Conservation (phyloP, 768 basidiomycete genomes). For the Auricularia heimuer region DNA sequence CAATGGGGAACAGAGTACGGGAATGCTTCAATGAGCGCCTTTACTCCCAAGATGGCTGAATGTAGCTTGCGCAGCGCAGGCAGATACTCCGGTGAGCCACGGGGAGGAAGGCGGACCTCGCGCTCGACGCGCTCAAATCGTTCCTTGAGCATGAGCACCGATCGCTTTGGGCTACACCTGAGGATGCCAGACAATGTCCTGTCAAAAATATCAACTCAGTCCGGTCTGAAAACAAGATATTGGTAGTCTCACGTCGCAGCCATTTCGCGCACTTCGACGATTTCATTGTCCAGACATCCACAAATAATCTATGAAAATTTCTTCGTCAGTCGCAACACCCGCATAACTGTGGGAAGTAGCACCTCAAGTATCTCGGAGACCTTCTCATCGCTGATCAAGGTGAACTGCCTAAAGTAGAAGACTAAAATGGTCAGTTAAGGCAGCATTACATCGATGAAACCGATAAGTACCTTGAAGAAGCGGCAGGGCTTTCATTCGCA, state of each 20-base stretch:
- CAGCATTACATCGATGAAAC: background rate
- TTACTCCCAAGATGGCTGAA: slow-evolving; percentile 88
- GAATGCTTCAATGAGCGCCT: slow-evolving; percentile 86
- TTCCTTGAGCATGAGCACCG: slow-evolving; percentile 44
- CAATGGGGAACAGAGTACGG: slow-evolving; percentile 94
- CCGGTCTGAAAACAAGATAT: background rate
- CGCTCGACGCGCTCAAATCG: slow-evolving; percentile 72
- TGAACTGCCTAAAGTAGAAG: slow-evolving; percentile 82
- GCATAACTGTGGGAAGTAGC: slow-evolving; percentile 7
- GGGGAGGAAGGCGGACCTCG: slow-evolving; percentile 52
- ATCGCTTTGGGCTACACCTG: slow-evolving; percentile 28
- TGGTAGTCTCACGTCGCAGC: slow-evolving; percentile 17
- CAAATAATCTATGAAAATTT: slow-evolving; percentile 49
- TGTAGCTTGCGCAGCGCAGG: slow-evolving; percentile 69
- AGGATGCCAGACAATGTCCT: slow-evolving; percentile 31
- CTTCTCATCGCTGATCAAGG: slow-evolving; percentile 66
- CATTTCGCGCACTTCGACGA: slow-evolving; percentile 28
- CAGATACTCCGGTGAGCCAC: slow-evolving; percentile 56
- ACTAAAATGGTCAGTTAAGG: slow-evolving; percentile 28
- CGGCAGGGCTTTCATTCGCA: slow-evolving; percentile 77
- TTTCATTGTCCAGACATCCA: slow-evolving; percentile 51
- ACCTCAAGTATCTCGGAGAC: slow-evolving; percentile 77
- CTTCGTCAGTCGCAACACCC: slow-evolving; percentile 3
- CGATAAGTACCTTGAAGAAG: slow-evolving; percentile 47
- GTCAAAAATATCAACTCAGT: slow-evolving; percentile 8